Base-by-base conservation (phyloP, 345 rosid species). In the Citrus sp. region DNA sequence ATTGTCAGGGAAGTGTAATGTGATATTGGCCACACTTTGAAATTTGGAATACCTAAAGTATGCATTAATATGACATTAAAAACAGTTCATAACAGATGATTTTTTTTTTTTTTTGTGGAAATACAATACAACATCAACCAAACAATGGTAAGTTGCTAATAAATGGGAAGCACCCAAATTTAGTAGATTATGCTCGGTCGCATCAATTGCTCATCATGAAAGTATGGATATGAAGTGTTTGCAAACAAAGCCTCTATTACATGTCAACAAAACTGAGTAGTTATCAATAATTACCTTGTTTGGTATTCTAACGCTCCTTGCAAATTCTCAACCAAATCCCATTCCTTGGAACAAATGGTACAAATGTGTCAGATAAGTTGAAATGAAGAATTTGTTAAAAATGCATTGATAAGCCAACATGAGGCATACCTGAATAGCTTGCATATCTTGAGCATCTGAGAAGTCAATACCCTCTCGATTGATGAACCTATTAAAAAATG, bases 1-100 rank as follows among this genome's bases (percentile, higher is more conserved):
- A 75, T 88, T 94, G 56, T 88, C 97, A n/a, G 99, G 97, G 84
- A 96, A 92, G 85, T 94, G 97, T 87, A 96, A 81, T n/a, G 99
- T 94, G 78, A 96, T 94, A 74, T 84, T 96, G 42, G 88, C 94
- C 65, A 92, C 95, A 78, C 95, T 87, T 83, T 94, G 99, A 85
- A 96, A 94, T 75, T 91, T 92, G 56, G 98, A 89, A 82, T 89
- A 96, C 82, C 99, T 96, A 77, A 81, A 58, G 77, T 38, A 78
- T 42, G 55, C 10, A 68, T 54, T 64, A 13, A 77, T 24, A 70
- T 7, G 27, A 18, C 66, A 78, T 73, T 9, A 78, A 46, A 67
- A 77, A 19, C 16, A 54, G 72, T 75, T 59, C n/a, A 67, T 55
- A 70, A 73, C 16, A 12, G 25, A 38, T 38, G 18, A 62, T 5